A percentile compares a stretch with the other conserved stretches of the same genome.
Conservation (phyloP, 805 yeast species). For the Cyberlindnera bimundalis region DNA sequence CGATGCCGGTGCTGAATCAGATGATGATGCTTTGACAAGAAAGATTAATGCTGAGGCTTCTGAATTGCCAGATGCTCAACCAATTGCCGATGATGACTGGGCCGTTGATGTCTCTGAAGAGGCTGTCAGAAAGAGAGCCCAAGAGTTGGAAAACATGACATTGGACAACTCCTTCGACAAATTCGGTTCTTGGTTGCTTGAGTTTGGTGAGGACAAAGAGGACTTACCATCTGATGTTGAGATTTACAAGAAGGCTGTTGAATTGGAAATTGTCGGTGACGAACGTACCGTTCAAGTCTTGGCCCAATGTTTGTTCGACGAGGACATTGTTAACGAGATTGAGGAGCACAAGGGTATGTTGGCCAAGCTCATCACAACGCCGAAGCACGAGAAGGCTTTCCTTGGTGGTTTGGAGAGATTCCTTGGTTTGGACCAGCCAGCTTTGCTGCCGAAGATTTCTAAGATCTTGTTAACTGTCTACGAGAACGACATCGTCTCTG, state of each 20-base stretch:
- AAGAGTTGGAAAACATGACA: constrained; percentile 70
- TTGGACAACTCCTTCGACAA: constrained; percentile 54
- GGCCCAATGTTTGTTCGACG: constrained; percentile 85
- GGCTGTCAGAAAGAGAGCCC: constrained; percentile 89
- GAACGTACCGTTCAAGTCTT: constrained; percentile 84
- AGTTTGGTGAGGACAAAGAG: constrained; percentile 42
- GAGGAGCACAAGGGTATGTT: constrained; percentile 79
- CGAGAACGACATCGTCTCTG: constrained; percentile 79
- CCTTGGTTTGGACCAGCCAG: constrained; percentile 76
- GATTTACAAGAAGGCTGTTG: constrained; percentile 84
- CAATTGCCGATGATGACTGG: constrained; percentile 90
- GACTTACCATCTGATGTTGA: constrained; percentile 82
- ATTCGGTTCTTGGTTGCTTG: constrained; percentile 86
- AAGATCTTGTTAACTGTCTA: constrained; percentile 79
- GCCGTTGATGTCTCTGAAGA: constrained; percentile 96
- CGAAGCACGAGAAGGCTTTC: constrained; percentile 79
- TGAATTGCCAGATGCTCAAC: constrained; percentile 54
- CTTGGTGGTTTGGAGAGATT: constrained; percentile 96
- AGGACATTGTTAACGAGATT: constrained; percentile 69
- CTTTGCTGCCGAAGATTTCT: constrained; percentile 68
- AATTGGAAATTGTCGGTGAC: constrained; percentile 65
- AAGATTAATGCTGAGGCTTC: constrained; percentile 85
- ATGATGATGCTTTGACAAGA: constrained; percentile 71
- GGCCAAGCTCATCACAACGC: constrained; percentile 64
- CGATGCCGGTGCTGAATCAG: constrained; percentile 59